Percentiles rank a stretch among this genome's conserved stretches.
Conservation (phyloP, 257 asterid species). For the Gynochthodes officinalis region DNA sequence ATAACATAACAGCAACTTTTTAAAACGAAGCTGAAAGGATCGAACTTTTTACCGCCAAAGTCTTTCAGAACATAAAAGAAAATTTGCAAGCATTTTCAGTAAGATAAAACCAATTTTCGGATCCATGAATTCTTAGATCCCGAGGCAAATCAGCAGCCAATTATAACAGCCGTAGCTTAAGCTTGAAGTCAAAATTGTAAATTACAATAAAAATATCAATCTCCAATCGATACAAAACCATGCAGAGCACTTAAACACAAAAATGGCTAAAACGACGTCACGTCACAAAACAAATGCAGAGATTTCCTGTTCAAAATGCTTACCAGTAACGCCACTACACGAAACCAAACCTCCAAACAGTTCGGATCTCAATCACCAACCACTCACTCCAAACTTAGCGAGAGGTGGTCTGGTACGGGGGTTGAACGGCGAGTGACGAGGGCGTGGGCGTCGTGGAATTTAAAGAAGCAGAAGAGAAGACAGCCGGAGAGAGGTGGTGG, state of each 20-base stretch:
- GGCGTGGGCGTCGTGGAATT: not conserved
- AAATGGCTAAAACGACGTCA: not conserved
- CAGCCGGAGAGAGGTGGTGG: not conserved
- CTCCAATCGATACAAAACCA: not conserved
- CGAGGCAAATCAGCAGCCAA: not conserved
- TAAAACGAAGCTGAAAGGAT: not conserved
- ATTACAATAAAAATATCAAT: not conserved
- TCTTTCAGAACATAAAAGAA: not conserved
- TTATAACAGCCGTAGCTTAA: not conserved
- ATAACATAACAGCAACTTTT: too few relatives aligned
- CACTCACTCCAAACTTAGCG: not conserved
- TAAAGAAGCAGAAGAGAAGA: not conserved
- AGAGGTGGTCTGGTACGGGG: too few relatives aligned
- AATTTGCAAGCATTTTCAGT: not conserved
- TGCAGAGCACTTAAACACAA: not conserved
- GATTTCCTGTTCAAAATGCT: not conserved
- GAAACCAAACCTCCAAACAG: not conserved
- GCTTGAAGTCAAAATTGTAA: not conserved
- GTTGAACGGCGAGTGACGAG: not conserved
- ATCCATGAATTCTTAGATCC: conserved; percentile 4
- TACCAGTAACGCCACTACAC: not conserved
- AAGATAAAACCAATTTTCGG: not conserved
- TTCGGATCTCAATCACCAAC: conserved; percentile 10
- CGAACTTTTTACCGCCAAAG: not conserved
- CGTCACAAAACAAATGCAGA: not conserved